Percentiles rank a stretch among this genome's conserved stretches.
Conservation (phyloP, 805 yeast species). For the Metschnikowia henanensis region DNA sequence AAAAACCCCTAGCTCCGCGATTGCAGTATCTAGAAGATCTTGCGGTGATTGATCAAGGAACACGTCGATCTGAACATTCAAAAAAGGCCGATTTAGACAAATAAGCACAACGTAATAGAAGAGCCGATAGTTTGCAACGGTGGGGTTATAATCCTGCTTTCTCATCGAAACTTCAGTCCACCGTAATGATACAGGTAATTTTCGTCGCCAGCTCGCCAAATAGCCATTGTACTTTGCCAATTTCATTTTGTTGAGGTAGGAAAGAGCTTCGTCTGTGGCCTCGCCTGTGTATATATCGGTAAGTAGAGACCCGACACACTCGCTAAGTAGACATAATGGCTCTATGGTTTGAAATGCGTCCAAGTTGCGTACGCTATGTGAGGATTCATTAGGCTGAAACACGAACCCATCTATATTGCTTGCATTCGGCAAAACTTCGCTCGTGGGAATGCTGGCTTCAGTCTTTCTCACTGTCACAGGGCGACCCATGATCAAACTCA, state of each 20-base stretch:
- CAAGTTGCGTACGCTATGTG: slow-evolving; percentile 10
- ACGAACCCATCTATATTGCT: slow-evolving; percentile 15
- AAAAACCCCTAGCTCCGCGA: slow-evolving; percentile 15
- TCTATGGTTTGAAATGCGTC: slow-evolving; percentile 18
- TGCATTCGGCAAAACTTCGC: slow-evolving; percentile 19
- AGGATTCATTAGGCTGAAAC: slow-evolving; percentile 11
- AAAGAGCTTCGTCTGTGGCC: slow-evolving; percentile 12
- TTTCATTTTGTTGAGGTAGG: slow-evolving; percentile 13
- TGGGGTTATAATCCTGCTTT: slow-evolving; percentile 17
- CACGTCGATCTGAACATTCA: slow-evolving; percentile 9
- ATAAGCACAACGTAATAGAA: slow-evolving; percentile 19
- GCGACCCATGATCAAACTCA: slow-evolving; percentile 21
- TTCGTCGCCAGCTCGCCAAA: slow-evolving; percentile 16
- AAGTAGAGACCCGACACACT: slow-evolving; percentile 19
- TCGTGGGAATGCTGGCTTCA: slow-evolving; percentile 19
- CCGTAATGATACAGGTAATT: slow-evolving; percentile 14
- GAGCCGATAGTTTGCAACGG: slow-evolving; percentile 17
- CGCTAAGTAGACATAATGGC: slow-evolving; percentile 19
- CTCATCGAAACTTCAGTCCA: slow-evolving; percentile 15
- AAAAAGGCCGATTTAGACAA: slow-evolving; percentile 18
- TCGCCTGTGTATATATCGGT: slow-evolving; percentile 18
- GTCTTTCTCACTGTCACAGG: slow-evolving; percentile 21
- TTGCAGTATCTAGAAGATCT: slow-evolving; percentile 15
- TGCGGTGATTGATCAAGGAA: slow-evolving; percentile 9
- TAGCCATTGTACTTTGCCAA: slow-evolving; percentile 13